These are phyloP conservation scores for Brassica balearica DNA, from an alignment of 441 rosid species.

Conservation along the genomic window DNA sequence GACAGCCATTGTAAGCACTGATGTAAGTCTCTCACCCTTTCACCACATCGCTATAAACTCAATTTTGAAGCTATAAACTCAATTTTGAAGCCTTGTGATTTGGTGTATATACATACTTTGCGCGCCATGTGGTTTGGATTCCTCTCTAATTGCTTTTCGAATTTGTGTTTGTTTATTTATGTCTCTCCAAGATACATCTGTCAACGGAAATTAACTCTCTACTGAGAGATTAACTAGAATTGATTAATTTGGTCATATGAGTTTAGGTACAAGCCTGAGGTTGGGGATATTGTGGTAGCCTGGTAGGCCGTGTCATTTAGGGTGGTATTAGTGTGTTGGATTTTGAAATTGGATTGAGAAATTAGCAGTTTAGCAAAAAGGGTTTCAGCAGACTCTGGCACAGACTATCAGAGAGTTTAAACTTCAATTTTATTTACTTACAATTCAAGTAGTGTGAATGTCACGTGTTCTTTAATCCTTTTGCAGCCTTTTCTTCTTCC, in stretches of 20 bases:
- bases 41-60: background rate
- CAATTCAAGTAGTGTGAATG: no score
- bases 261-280: conserved; percentile 90
- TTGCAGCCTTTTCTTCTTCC: no score
- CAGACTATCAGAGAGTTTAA: no score
- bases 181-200: no score
- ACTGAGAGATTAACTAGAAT: background rate
- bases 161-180: no score
- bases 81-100: no score
- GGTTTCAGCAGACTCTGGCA: background rate
- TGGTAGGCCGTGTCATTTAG: conserved; percentile 80
- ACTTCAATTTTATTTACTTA: no score
- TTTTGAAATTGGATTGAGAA: background rate
- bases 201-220: conserved; percentile 9
- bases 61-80: background rate
- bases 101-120: conserved; percentile 74
- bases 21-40: conserved; percentile 51
- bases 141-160: background rate
- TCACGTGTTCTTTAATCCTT: no score
- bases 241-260: conserved; percentile 13
- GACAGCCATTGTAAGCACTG: conserved; percentile 77
- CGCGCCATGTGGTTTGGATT: conserved; percentile 64
- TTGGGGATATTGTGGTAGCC: conserved; percentile 79
- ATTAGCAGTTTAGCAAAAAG: background rate
- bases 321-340: conserved; percentile 39